Evolutionary conservation across 2,329 filamentous ascomycete genomes (phyloP).

Genomic region (Calonectria montana): DNA sequence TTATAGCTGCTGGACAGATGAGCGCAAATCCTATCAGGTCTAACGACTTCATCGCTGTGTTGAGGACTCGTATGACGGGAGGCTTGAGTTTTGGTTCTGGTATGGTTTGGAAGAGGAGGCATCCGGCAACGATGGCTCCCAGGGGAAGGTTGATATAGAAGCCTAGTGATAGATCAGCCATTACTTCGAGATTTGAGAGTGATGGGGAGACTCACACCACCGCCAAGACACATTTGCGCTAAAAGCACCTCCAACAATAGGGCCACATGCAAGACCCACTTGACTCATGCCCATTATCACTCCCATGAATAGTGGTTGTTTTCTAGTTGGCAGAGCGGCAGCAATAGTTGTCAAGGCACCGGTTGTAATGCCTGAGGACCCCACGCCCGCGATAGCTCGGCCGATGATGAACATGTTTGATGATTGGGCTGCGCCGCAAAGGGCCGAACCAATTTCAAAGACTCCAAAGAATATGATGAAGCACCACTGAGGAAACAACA

Average conservation of each 20-base stretch:
- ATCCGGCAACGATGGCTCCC: slow-evolving; percentile 18
- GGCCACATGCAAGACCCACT: slow-evolving; percentile 50
- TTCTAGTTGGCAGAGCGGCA: not conserved
- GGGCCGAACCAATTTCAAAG: not conserved
- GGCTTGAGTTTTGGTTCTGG: slow-evolving; percentile 3
- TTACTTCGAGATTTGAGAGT: not conserved
- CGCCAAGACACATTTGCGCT: slow-evolving; percentile 69
- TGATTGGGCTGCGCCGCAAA: not conserved
- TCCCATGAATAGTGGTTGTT: not conserved
- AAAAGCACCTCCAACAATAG: slow-evolving; percentile 70
- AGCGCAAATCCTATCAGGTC: slow-evolving; percentile 45
- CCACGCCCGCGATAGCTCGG: not conserved
- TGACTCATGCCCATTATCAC: not conserved
- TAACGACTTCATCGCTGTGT: not conserved
- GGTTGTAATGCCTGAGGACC: not conserved
- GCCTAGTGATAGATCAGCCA: slow-evolving; percentile 45
- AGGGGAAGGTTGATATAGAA: slow-evolving; percentile 67
- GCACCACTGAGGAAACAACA: not conserved
- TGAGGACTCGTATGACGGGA: not conserved
- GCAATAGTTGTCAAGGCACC: slow-evolving; percentile 1
- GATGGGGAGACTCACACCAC: slow-evolving; percentile 50
- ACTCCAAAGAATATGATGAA: slow-evolving; percentile 1
- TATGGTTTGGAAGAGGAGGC: not conserved
- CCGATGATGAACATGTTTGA: slow-evolving; percentile 6
- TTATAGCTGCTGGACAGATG: slow-evolving; percentile 49